These are phyloP conservation scores for Pelagomonas calceolata DNA, from an alignment of 108 stramenopile species.

Conservation along the genomic window DNA sequence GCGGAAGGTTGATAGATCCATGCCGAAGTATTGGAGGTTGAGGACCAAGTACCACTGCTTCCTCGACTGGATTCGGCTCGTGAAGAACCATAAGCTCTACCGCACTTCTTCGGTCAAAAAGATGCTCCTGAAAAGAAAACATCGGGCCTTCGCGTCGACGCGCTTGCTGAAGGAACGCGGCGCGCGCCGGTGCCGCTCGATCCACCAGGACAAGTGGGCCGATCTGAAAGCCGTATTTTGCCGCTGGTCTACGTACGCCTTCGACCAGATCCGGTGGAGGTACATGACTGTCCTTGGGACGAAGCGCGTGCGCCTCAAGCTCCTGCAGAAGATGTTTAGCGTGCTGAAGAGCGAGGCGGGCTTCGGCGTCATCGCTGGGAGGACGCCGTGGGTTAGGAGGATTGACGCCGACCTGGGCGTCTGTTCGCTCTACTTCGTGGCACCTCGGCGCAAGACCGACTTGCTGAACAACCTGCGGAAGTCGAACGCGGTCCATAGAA, in stretches of 20 bases:
- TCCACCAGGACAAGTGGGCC: not conserved
- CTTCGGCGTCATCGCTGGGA: not conserved
- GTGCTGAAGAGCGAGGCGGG: not conserved
- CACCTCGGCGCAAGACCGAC: not conserved
- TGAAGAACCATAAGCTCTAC: not conserved
- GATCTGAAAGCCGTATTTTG: not conserved
- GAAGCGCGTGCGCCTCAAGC: not conserved
- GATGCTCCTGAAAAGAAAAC: no score
- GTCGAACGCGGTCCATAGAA: not conserved
- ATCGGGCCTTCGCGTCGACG: no score
- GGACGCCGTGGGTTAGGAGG: not conserved
- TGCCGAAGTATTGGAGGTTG: not conserved
- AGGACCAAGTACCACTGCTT: not conserved
- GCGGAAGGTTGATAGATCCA: not conserved
- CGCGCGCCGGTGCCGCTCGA: no score
- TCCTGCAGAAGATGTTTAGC: not conserved
- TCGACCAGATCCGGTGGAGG: not conserved
- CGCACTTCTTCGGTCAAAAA: not conserved
- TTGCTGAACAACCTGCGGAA: not conserved
- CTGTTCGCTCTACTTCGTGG: not conserved
- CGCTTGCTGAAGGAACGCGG: no score
- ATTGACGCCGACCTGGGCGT: not conserved
- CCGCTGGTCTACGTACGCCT: not conserved
- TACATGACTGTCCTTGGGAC: not conserved
- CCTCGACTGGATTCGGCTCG: not conserved